A percentile compares a stretch with the other conserved stretches of the same genome.
phyloP scores from a whole-genome alignment of 352 stramenopile genomes.

The Globisporangium takayamanum region DNA sequence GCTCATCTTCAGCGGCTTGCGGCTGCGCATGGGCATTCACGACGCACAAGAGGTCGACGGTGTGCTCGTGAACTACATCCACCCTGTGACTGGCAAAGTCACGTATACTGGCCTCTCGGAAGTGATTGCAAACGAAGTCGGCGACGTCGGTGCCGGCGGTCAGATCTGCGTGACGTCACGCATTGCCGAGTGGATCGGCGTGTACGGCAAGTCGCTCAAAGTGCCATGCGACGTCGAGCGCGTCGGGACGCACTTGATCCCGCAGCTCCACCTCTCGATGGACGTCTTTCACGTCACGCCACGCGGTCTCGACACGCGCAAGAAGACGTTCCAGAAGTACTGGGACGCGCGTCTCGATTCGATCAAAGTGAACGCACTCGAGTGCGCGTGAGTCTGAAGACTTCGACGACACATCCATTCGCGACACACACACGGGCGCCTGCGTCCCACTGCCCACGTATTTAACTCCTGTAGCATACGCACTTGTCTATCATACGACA shows the following conservation, averaged over 20 bases:
- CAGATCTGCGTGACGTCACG: slow-evolving; percentile 46
- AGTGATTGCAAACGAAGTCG: slow-evolving; percentile 47
- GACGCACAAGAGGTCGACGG: slow-evolving; percentile 37
- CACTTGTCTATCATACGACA: too few species aligned
- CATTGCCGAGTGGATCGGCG: slow-evolving; percentile 31
- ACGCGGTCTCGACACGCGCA: slow-evolving; percentile 28
- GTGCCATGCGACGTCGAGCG: slow-evolving; percentile 22
- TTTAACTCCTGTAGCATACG: slow-evolving; percentile 10
- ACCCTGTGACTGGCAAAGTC: slow-evolving; percentile 40
- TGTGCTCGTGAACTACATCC: slow-evolving; percentile 37
- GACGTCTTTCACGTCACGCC: slow-evolving; percentile 35
- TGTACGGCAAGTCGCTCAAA: slow-evolving; percentile 20
- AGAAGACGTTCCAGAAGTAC: slow-evolving; percentile 24
- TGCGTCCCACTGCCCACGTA: not conserved
- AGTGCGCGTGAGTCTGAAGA: too few species aligned
- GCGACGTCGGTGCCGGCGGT: slow-evolving; percentile 34
- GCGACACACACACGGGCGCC: not conserved
- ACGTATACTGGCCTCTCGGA: slow-evolving; percentile 54
- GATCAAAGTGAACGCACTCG: slow-evolving; percentile 15
- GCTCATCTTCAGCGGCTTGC: slow-evolving; percentile 41
- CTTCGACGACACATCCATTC: not conserved
- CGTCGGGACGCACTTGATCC: slow-evolving; percentile 23
- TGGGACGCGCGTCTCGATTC: slow-evolving; percentile 12
- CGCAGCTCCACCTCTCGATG: slow-evolving; percentile 29
- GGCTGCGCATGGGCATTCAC: slow-evolving; percentile 55